These are phyloP conservation scores for Capniomyces stellatus DNA, from an alignment of 371 early-diverging fungal species.

Conservation along the genomic window DNA sequence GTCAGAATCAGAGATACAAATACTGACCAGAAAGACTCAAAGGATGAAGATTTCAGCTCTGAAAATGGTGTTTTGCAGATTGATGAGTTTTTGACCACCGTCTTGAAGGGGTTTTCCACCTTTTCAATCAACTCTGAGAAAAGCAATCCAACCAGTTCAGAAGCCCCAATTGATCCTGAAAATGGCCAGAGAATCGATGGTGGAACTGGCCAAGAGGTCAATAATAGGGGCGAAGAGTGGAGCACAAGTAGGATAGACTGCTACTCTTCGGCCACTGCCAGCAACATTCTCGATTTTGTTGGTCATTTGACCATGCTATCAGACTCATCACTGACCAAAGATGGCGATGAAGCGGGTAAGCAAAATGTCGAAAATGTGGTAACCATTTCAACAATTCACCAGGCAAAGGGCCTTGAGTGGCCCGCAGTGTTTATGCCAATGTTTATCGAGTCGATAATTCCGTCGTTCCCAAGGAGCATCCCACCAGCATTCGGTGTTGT, in stretches of 20 bases:
- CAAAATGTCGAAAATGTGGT: conserved; percentile 14
- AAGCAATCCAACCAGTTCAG: neutral
- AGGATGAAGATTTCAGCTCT: conserved; percentile 13
- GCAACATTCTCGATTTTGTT: conserved; percentile 4
- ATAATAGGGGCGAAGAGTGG: no score
- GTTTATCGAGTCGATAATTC: conserved; percentile 31
- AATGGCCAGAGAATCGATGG: neutral
- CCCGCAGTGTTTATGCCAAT: conserved; percentile 36
- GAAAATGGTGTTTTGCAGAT: no score
- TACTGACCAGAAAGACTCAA: neutral
- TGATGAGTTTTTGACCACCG: neutral
- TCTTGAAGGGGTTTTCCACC: neutral
- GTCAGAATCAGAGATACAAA: neutral
- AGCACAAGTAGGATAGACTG: neutral
- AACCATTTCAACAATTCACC: conserved; percentile 36
- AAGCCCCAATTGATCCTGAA: neutral
- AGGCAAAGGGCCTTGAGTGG: conserved; percentile 49
- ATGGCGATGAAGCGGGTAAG: neutral
- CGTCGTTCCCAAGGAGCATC: conserved; percentile 15
- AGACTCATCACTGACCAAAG: conserved; percentile 10
- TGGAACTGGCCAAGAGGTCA: no score
- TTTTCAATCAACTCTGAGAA: neutral
- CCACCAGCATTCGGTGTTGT: conserved; percentile 21
- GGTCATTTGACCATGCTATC: conserved; percentile 16
- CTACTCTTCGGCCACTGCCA: neutral